Evolutionary conservation across 1,139 yeast species (phyloP).

Genomic region (Blastobotrys serpentis): DNA sequence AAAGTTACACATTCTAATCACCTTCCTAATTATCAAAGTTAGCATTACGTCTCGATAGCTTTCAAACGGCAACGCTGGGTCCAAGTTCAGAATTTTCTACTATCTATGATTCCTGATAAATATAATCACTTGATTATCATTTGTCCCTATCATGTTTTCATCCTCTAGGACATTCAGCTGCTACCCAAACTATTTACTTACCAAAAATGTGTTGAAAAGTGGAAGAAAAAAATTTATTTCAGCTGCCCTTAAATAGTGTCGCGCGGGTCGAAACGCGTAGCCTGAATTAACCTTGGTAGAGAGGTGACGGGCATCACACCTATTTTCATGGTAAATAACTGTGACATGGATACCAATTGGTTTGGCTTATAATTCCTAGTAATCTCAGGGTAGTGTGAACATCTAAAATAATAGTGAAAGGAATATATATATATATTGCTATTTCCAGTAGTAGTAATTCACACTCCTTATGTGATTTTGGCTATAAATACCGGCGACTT

Average conservation of each 20-base stretch:
- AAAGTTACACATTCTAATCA: background rate
- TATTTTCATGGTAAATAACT: too few relatives aligned
- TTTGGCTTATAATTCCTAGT: too few relatives aligned
- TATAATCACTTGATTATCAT: conserved; percentile 33
- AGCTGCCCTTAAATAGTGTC: background rate
- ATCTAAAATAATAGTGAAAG: too few relatives aligned
- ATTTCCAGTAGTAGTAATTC: too few relatives aligned
- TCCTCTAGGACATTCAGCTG: conserved; percentile 26
- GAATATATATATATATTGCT: too few relatives aligned
- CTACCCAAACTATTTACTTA: background rate
- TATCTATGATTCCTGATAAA: conserved; percentile 33
- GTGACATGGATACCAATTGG: too few relatives aligned
- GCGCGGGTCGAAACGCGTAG: conserved; percentile 2
- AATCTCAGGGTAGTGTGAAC: too few relatives aligned
- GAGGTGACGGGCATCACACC: too few relatives aligned
- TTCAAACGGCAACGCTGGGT: conserved; percentile 7
- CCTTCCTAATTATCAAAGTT: background rate
- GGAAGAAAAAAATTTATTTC: background rate
- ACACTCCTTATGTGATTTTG: too few relatives aligned
- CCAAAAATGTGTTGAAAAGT: background rate
- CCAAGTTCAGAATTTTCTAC: conserved; percentile 24
- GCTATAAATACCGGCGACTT: too few relatives aligned
- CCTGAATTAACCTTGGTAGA: too few relatives aligned
- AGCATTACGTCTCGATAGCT: background rate
- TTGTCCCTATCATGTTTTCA: conserved; percentile 41